Conservation (phyloP, 2,329 filamentous ascomycete genomes). For the Curvularia sp. region DNA sequence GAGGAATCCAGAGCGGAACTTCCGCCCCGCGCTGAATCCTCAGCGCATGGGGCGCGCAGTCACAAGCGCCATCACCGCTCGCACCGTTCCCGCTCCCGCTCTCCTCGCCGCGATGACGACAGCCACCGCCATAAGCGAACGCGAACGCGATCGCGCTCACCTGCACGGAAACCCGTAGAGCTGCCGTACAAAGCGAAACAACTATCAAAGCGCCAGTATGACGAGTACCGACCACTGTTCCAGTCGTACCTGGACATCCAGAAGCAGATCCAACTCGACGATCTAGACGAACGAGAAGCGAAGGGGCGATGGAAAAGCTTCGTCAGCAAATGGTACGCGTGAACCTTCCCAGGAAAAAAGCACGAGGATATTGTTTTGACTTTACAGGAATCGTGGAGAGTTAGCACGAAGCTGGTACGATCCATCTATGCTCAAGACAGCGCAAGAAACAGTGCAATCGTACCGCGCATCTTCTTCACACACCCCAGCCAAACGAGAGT, state of each 20-base stretch:
- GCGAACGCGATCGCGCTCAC: slow-evolving; percentile 38
- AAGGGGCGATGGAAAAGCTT: slow-evolving; percentile 95
- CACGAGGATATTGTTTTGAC: slow-evolving; percentile 51
- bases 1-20: slow-evolving; percentile 8
- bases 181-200: slow-evolving; percentile 71
- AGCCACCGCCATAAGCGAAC: slow-evolving; percentile 32
- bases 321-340: slow-evolving; percentile 76
- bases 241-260: slow-evolving; percentile 87
- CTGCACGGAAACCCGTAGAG: slow-evolving; percentile 31
- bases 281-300: slow-evolving; percentile 75
- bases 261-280: slow-evolving; percentile 73
- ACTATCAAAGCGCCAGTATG: slow-evolving; percentile 73
- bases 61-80: slow-evolving; percentile 49
- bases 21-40: background rate
- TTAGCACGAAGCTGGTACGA: slow-evolving; percentile 94
- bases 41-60: slow-evolving; percentile 32
- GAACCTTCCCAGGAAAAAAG: background rate
- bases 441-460: slow-evolving; percentile 47
- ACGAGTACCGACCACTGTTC: slow-evolving; percentile 72
- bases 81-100: slow-evolving; percentile 45
- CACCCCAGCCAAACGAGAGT: slow-evolving; percentile 26
- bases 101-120: slow-evolving; percentile 39
- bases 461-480: slow-evolving; percentile 25
- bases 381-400: slow-evolving; percentile 78
- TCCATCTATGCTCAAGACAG: slow-evolving; percentile 69